These are phyloP conservation scores for Sclerotinia glacialis DNA, from an alignment of 2,329 filamentous ascomycete genomes.

Conservation along the genomic window DNA sequence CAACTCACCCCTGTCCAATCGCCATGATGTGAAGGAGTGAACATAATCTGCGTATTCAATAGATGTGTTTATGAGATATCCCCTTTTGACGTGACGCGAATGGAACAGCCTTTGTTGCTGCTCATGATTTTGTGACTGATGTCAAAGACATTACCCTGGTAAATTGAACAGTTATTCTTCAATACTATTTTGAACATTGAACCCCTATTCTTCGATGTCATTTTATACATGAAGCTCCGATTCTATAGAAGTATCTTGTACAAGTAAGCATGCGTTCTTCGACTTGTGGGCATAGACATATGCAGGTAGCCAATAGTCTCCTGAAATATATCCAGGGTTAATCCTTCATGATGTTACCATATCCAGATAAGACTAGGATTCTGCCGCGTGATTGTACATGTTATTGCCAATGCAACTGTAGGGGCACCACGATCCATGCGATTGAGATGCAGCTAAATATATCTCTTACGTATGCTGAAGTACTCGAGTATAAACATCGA, in stretches of 20 bases:
- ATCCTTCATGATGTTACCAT: not conserved
- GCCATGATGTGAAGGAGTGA: not conserved
- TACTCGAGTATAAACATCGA: not conserved
- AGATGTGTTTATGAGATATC: not conserved
- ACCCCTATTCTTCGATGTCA: not conserved
- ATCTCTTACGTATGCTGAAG: not conserved
- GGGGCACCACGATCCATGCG: too few relatives aligned
- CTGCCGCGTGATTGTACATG: not conserved
- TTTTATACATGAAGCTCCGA: too few relatives aligned
- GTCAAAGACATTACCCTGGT: not conserved
- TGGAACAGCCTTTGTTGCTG: not conserved
- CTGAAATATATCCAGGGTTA: not conserved
- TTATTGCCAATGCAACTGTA: not conserved
- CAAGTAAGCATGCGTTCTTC: too few relatives aligned
- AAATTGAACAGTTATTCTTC: not conserved
- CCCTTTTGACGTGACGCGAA: not conserved
- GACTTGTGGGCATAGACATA: too few relatives aligned
- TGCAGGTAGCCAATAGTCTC: too few relatives aligned
- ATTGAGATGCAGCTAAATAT: not conserved
- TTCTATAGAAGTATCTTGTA: too few relatives aligned
- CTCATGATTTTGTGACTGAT: not conserved
- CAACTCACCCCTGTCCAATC: too few relatives aligned
- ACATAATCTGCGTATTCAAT: not conserved
- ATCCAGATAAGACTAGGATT: not conserved
- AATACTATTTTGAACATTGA: not conserved